A percentile compares a stretch with the other conserved stretches of the same genome.
These are phyloP conservation scores for Colletotrichum incanum DNA, from an alignment of 2,329 filamentous ascomycete genomes.

Conservation along the genomic window DNA sequence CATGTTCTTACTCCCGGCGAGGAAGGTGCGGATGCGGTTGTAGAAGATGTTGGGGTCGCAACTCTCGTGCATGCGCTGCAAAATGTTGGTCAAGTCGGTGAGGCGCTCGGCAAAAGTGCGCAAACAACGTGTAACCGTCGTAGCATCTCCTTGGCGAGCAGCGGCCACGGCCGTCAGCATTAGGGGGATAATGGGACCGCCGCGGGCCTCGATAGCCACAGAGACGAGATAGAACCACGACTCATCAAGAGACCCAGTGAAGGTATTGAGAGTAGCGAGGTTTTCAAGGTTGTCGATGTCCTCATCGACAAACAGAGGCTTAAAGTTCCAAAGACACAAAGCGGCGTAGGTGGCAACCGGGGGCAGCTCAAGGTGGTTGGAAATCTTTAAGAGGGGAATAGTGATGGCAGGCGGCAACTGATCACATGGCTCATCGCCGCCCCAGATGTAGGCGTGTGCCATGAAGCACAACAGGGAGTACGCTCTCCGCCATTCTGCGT, in stretches of 20 bases:
- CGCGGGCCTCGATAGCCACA: conserved; percentile 94
- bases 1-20: conserved; percentile 99
- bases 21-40: conserved; percentile 93
- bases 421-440: conserved; percentile 86
- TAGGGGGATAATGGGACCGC: conserved; percentile 86
- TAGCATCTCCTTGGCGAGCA: conserved; percentile 78
- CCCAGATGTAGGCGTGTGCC: conserved; percentile 96
- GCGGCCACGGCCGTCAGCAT: conserved; percentile 92
- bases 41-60: conserved; percentile 97
- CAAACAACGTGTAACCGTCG: conserved; percentile 84
- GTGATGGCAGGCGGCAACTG: conserved; percentile 86
- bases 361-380: conserved; percentile 84
- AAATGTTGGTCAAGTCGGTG: conserved; percentile 84
- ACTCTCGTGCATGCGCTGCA: conserved; percentile 94
- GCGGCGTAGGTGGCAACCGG: conserved; percentile 96
- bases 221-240: conserved; percentile 99
- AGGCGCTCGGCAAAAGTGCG: conserved; percentile 87
- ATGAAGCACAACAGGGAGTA: conserved; percentile 94
- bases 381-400: conserved; percentile 84
- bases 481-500: conserved; percentile 93
- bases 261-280: conserved; percentile 88
- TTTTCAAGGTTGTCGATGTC: conserved; percentile 88
- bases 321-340: conserved; percentile 96
- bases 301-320: conserved; percentile 89
- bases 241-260: conserved; percentile 95